Base-by-base conservation (phyloP, 805 yeast species). In the Cyberlindnera maritima region DNA sequence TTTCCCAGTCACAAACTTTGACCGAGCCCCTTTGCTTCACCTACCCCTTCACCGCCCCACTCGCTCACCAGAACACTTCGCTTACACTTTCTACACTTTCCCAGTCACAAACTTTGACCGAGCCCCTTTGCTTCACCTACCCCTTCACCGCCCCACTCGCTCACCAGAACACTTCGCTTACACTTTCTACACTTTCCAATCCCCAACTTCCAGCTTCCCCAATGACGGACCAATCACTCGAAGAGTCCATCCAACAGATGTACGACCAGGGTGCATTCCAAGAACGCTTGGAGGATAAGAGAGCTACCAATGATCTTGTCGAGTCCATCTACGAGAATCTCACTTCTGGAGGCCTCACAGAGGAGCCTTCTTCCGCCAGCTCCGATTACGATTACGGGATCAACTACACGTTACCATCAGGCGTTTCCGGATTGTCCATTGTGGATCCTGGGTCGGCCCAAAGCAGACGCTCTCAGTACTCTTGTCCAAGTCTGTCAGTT, bases 401-500 rank as follows among this genome's bases (percentile, higher is more conserved):
- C 25, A 21, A 21, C 25, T 21, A 5, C 25, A 6, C 9, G 25
- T 21, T 21, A 21, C 25, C 25, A 21, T 21, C 25, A 21, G 31
- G 31, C 11, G 31, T 28, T 13, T 28, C 31, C 31, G 31, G n/a
- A 13, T 28, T 28, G 13, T 28, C 7, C 31, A 28, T 28, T 7
- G 11, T 7, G 13, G 31, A 28, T 28, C 31, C 31, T 7, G 31
- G 31, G 5, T 28, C 31, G 11, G 7, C 31, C 31, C 5, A 11
- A 14, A 28, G 31, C n/a, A 28, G n/a, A 14, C 13, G 4, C 31
- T 28, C 31, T 7, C 31, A 28, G 31, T 15, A 17, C 19, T 17
- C 35, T 5, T 37, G 47, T 15, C 32, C 31, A 14, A 40, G 41
- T 36, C 48, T 40, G 48, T 38, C 43, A 14, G 14, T 44, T 15